phyloP scores from a whole-genome alignment of 2,329 filamentous ascomycete species.

The Nannizziopsis barbatae region DNA sequence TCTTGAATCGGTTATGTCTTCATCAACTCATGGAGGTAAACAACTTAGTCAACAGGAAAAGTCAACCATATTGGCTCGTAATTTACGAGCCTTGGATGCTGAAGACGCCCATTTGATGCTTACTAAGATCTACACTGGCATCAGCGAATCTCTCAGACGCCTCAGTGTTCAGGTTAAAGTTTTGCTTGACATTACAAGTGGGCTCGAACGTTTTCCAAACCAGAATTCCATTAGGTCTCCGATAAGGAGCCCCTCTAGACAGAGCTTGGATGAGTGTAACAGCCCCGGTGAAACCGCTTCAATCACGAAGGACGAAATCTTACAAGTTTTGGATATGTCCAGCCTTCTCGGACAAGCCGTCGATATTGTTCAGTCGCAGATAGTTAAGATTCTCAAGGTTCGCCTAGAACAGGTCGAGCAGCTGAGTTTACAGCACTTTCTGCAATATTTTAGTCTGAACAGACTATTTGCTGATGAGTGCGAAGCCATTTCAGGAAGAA shows the following conservation, averaged over 20 bases:
- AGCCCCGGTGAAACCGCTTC: conserved; percentile 21
- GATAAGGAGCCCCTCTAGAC: conserved; percentile 33
- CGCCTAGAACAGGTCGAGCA: conserved; percentile 49
- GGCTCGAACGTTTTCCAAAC: conserved; percentile 9
- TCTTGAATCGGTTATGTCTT: conserved; percentile 75
- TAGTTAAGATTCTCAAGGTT: conserved; percentile 53
- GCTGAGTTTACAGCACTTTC: conserved; percentile 46
- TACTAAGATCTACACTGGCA: conserved; percentile 68
- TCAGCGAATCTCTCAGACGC: conserved; percentile 75
- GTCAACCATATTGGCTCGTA: conserved; percentile 75
- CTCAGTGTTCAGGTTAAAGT: conserved; percentile 88
- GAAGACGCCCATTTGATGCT: conserved; percentile 78
- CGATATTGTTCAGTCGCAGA: conserved; percentile 53
- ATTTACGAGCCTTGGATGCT: conserved; percentile 70
- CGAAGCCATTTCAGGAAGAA: conserved; percentile 53
- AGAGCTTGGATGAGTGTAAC: conserved; percentile 35
- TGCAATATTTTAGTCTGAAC: conserved; percentile 53
- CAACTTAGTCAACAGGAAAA: conserved; percentile 74
- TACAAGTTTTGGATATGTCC: conserved; percentile 54
- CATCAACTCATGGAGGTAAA: conserved; percentile 62
- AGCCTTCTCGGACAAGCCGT: conserved; percentile 56
- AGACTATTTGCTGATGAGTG: conserved; percentile 56
- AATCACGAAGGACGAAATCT: conserved; percentile 46
- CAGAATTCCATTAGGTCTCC: conserved; percentile 32
- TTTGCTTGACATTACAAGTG: conserved; percentile 80